Evolutionary conservation across 2,329 filamentous ascomycete species (phyloP), one percentile per base, ranked within the genome.

Genomic region (Monosporascus sp.): DNA sequence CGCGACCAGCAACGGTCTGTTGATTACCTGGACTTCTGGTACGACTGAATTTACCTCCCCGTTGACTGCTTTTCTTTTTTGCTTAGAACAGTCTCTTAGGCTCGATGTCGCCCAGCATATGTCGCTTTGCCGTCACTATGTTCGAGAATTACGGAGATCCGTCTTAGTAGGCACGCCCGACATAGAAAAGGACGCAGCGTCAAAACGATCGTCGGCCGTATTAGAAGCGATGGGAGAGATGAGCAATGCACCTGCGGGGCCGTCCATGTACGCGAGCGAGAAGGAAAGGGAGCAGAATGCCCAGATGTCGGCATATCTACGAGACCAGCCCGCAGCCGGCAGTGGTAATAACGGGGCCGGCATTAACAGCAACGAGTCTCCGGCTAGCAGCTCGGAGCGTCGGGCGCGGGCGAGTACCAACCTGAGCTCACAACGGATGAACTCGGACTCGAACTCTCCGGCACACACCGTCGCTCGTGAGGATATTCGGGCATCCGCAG

Each of bases 21-120:
- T 14, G 94, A 99, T 67, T 99, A 99, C 65, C 77, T 99, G 43
- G 94, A 99, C 69, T 99, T 99, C 72, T 99, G 95, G 94, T 97
- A 77, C 17, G 25, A 22, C 24, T 17, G 49, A 38, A 38, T 46
- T 37, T 1, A 37, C 47, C 50, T 22, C 44, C 22, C 47, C 52
- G 57, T 51, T 31, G 9, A 31, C 27, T 31, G 3, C 58, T 54
- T 52, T n/a, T 37, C 38, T 27, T 20, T 27, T 52, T 52, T 52
- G 45, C 63, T 66, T 9, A 66, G 55, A 41, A 51, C 50, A 41
- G 22, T 27, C 64, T 18, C 38, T 39, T 45, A 97, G 93, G 94
- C 90, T 99, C 63, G 94, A 99, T 85, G 94, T 99, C 55, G 93
- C 94, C 17, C 94, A 99, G 69, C 94, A 99, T 74, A 97, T 97